Evolutionary conservation across 2,329 filamentous ascomycete species (phyloP).

Genomic region (Tolypocladium capitatum): DNA sequence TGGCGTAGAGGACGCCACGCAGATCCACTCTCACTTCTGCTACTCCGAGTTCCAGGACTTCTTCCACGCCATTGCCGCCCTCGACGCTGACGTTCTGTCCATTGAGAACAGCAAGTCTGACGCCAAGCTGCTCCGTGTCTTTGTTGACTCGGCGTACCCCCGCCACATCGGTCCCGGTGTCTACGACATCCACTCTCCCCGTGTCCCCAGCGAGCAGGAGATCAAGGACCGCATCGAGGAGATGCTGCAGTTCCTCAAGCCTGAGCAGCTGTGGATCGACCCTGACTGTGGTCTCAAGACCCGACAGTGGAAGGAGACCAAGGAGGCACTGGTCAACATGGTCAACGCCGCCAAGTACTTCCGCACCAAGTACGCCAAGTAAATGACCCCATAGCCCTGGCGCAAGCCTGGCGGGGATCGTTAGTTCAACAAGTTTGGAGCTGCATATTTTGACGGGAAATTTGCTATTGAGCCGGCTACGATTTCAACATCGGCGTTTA

Average conservation of each 20-base stretch:
- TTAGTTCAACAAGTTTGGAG: constrained; percentile 14
- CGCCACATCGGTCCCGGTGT: constrained; percentile 98
- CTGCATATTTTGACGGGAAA: constrained; percentile 16
- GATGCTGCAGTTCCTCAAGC: constrained; percentile 96
- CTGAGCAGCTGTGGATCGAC: constrained; percentile 99
- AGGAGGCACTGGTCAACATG: constrained; percentile 91
- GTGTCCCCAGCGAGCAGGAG: constrained; percentile 93
- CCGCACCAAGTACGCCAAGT: constrained; percentile 76
- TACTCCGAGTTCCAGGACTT: constrained; percentile 99
- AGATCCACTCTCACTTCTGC: constrained; percentile 99
- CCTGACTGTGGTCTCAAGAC: constrained; percentile 99
- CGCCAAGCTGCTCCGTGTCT: constrained; percentile 97
- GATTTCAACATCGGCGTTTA: constrained; percentile 49
- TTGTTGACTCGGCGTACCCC: constrained; percentile 92
- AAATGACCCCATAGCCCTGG: constrained; percentile 13
- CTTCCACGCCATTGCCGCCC: constrained; percentile 98
- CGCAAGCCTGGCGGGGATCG: not conserved
- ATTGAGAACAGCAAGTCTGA: constrained; percentile 99
- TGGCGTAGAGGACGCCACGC: constrained; percentile 86
- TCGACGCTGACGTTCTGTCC: constrained; percentile 94
- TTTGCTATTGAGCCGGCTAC: constrained; percentile 29
- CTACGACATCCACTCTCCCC: constrained; percentile 99
- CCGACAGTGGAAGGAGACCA: constrained; percentile 96
- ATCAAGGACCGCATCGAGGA: constrained; percentile 95
- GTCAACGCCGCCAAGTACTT: constrained; percentile 95